Base-by-base conservation (phyloP, 805 yeast genomes). In the Scheffersomyces spartinae region DNA sequence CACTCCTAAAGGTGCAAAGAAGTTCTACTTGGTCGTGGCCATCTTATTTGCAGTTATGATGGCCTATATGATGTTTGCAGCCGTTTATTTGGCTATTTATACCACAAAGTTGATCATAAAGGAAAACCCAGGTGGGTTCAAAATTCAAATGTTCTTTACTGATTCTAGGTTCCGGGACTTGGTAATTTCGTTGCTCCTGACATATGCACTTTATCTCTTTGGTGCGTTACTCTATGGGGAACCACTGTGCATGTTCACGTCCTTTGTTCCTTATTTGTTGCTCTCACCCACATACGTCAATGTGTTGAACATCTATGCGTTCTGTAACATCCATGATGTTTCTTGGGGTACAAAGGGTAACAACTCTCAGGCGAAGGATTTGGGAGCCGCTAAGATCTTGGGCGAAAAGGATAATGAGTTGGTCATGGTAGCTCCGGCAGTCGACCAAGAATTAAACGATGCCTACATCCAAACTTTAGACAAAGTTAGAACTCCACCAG, bases 281-380 rank as follows among this genome's bases (percentile, higher is more conserved):
- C 52, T 88, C 30, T 74, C 86, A 35, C 98, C 98, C 1, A 72
- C 93, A 0, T 91, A 86, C 49, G 75, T 85, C 52, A 86, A 88
- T 43, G 88, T 86, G 27, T 61, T 88, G 45, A 85, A 84, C 50
- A 88, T 88, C 33, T 88, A 88, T 53, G 94, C 97, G 3, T 86
- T 88, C 49, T 86, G 96, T 61, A 88, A 88, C 52, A 78, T 88
- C 33, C 95, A 88, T 50, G 98, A 88, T 59, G 75, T 88, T 24
- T 81, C 95, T 5, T 88, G 97, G 97, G 97, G 97, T 48, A 88
- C 95, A 4, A 83, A 86, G 49, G 95, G 94, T 24, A 83, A 76
- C 26, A 73, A 71, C 7, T 66, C 72, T 46, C 40, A 39, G 26
- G 72, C 61, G 45, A 70, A 61, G 54, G 94, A 69, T 49, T 63